A percentile compares a stretch with the other conserved stretches of the same genome.
Conservation (phyloP, 2,329 filamentous ascomycete species). For the Colletotrichum australisinense region DNA sequence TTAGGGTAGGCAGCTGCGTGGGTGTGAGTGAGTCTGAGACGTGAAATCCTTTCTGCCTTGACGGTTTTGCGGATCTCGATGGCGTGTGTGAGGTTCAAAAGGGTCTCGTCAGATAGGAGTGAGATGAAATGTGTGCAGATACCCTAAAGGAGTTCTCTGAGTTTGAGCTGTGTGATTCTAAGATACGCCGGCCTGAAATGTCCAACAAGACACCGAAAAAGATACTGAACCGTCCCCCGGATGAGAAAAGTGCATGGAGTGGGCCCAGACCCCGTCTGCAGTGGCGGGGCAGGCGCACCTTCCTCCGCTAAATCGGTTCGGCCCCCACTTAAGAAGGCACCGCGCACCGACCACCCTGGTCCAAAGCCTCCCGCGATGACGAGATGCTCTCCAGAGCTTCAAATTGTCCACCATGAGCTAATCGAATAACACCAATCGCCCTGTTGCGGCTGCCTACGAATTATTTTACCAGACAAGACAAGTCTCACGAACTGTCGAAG, state of each 20-base stretch:
- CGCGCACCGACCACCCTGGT: neutral
- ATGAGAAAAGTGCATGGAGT: neutral
- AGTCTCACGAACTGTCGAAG: neutral
- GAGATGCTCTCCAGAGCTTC: conserved; percentile 15
- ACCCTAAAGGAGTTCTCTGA: neutral
- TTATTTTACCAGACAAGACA: neutral
- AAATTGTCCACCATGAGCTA: conserved; percentile 17
- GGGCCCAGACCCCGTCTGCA: neutral
- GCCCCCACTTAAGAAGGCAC: neutral
- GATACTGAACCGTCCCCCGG: neutral
- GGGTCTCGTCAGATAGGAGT: neutral
- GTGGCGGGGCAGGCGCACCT: neutral
- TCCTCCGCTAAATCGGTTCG: neutral
- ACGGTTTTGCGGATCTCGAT: neutral
- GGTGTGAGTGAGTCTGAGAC: conserved; percentile 2
- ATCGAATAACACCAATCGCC: conserved; percentile 4
- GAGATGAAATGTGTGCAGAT: neutral
- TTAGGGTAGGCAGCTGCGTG: conserved; percentile 31
- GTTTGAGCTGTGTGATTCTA: neutral
- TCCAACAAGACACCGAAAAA: neutral
- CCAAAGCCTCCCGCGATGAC: conserved; percentile 24
- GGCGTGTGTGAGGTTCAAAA: neutral
- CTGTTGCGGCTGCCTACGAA: conserved; percentile 20
- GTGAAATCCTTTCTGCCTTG: neutral
- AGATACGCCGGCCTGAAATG: neutral